Evolutionary conservation across 805 yeast species (phyloP).

Genomic region (Saccharomycopsis capsularis): DNA sequence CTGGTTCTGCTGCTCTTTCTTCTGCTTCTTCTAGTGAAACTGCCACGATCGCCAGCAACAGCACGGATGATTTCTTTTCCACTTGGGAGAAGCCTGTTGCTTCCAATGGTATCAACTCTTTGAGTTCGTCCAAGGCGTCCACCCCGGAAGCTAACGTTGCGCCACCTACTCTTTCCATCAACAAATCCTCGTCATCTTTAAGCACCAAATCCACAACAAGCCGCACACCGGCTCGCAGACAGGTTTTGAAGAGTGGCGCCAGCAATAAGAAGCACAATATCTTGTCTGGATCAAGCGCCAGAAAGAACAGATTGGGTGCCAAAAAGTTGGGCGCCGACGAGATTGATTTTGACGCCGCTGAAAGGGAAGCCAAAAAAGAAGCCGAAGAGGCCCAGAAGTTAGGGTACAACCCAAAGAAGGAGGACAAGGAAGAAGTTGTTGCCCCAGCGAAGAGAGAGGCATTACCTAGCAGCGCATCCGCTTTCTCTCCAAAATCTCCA

Average conservation of each 20-base stretch:
- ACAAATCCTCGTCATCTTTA: constrained; percentile 31
- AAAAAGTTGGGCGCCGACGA: constrained; percentile 48
- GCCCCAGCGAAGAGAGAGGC: not conserved
- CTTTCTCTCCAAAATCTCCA: constrained; percentile 22
- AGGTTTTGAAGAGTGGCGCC: constrained; percentile 20
- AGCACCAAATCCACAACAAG: constrained; percentile 22
- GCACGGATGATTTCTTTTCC: constrained; percentile 82
- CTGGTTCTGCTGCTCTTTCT: constrained; percentile 25
- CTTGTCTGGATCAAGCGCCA: constrained; percentile 39
- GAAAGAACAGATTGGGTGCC: constrained; percentile 50
- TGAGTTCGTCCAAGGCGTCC: constrained; percentile 19
- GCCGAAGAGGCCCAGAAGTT: constrained; percentile 51
- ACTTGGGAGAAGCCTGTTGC: constrained; percentile 81
- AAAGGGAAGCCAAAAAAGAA: constrained; percentile 77
- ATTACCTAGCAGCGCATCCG: constrained; percentile 7
- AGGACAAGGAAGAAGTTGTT: constrained; percentile 1
- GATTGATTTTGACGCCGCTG: constrained; percentile 57
- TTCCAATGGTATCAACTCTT: constrained; percentile 36
- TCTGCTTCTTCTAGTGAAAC: constrained; percentile 30
- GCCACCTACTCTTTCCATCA: too few relatives aligned
- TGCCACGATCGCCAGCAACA: constrained; percentile 26
- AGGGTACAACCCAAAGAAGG: constrained; percentile 36
- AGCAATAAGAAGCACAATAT: constrained; percentile 37
- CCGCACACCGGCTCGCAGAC: constrained; percentile 19
- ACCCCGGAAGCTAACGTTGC: constrained; percentile 21